Conservation (phyloP, 495 filamentous ascomycete species). For the Xylaria bambusicola region DNA sequence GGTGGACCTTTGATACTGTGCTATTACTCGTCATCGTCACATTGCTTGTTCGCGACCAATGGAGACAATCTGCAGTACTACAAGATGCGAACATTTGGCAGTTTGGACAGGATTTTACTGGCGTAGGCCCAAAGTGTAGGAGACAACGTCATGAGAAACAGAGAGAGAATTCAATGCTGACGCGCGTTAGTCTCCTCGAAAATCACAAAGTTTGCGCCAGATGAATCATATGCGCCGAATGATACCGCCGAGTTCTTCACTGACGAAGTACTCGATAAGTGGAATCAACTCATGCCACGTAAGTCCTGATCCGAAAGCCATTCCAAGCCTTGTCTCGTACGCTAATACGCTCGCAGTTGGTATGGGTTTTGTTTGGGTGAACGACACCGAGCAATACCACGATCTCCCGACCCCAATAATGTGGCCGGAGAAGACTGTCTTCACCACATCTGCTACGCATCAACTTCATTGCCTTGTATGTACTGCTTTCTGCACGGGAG, state of each 20-base stretch:
- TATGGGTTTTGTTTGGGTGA: slow-evolving; percentile 52
- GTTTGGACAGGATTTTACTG: slow-evolving; percentile 44
- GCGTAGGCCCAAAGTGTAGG: slow-evolving; percentile 38
- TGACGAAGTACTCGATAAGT: slow-evolving; percentile 40
- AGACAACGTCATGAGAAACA: not conserved
- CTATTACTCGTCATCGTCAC: slow-evolving; percentile 38
- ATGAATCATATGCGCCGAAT: slow-evolving; percentile 48
- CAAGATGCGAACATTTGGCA: slow-evolving; percentile 36
- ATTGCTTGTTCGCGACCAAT: slow-evolving; percentile 37
- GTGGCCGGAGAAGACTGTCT: slow-evolving; percentile 52
- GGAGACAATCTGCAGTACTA: slow-evolving; percentile 19
- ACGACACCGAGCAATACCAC: slow-evolving; percentile 45
- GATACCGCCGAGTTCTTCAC: slow-evolving; percentile 51
- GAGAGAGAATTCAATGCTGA: not conserved
- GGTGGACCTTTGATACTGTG: slow-evolving; percentile 39
- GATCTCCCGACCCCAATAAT: slow-evolving; percentile 48
- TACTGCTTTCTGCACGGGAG: not conserved
- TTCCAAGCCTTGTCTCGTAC: not conserved
- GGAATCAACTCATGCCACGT: slow-evolving; percentile 50
- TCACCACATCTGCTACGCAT: slow-evolving; percentile 49
- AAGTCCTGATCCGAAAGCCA: slow-evolving; percentile 12
- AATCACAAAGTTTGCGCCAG: slow-evolving; percentile 44
- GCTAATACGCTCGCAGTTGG: slow-evolving; percentile 31
- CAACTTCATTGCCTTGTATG: slow-evolving; percentile 48
- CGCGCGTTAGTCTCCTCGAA: slow-evolving; percentile 33